Evolutionary conservation across 495 filamentous ascomycete species (phyloP), one percentile per base, ranked within the genome.

Genomic region (Saxophila tyrrhenica): DNA sequence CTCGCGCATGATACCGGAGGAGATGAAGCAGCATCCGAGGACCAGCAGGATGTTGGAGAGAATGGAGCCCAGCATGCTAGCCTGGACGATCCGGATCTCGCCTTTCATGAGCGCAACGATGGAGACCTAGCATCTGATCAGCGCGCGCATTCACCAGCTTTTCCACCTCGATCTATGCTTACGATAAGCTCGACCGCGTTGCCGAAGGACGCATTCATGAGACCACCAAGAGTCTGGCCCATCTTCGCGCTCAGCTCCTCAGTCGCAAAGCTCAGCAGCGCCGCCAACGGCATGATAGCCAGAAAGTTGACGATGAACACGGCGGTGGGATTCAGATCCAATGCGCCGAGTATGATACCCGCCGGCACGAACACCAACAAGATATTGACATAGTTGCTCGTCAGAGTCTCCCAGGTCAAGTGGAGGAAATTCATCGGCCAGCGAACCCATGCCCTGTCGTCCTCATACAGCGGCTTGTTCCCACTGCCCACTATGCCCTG

Each of bases 111-210:
- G 74, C 7, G 92, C 92, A 51, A 98, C 84, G 56, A 98, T 87
- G 70, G 89, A 94, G 67, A 97, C 89, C 89, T 95, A 51, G 3
- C 13, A 15, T 3, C 2, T 15, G 13, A 39, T 46, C 16, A 47
- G 23, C 29, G 25, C 32, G 39, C 21, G 11, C 29, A 10, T 45
- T n/a, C n/a, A n/a, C 39, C 24, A n/a, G n/a, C 24, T 19, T 51
- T 21, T 39, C 21, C 21, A 22, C 9, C 2, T 51, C 19, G 5
- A n/a, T 11, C 15, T 15, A 22, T 7, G 65, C 85, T 64, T 74
- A 95, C 92, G 73, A 98, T 98, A 62, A 97, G 70, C 64, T 98
- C 92, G n/a, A 96, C 91, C 0, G 92, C 92, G 75, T 98, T 98
- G 39, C 92, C 92, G 72, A 95, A 95, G 7, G 87, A 94, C 23